Percentiles rank a stretch among this genome's conserved stretches.
phyloP scores from a whole-genome alignment of 2,329 filamentous ascomycete species.

The Nemania sp. region DNA sequence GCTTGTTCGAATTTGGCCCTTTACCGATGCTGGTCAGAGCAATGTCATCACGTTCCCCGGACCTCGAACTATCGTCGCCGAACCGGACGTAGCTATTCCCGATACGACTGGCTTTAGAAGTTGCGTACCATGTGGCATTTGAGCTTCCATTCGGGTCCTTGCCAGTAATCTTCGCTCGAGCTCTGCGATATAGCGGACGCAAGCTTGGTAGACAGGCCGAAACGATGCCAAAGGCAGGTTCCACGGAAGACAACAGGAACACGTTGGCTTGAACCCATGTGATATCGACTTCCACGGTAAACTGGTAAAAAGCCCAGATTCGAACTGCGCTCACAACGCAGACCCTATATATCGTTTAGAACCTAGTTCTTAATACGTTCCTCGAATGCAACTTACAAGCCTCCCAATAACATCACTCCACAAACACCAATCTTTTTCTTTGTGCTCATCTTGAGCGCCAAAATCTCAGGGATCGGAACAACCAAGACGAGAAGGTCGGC shows the following conservation, averaged over 20 bases:
- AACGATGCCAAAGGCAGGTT: slow-evolving; percentile 53
- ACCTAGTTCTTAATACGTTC: neutral
- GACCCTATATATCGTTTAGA: slow-evolving; percentile 39
- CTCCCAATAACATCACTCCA: slow-evolving; percentile 49
- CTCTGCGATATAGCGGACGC: slow-evolving; percentile 50
- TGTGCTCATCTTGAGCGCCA: slow-evolving; percentile 48
- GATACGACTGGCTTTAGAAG: slow-evolving; percentile 37
- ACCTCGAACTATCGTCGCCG: slow-evolving; percentile 36
- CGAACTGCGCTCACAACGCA: slow-evolving; percentile 49
- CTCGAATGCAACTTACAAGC: slow-evolving; percentile 45
- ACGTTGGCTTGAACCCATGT: slow-evolving; percentile 49
- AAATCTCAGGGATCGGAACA: slow-evolving; percentile 49
- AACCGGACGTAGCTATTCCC: slow-evolving; percentile 44
- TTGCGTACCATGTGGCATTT: slow-evolving; percentile 35
- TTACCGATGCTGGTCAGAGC: slow-evolving; percentile 42
- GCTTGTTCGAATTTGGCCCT: slow-evolving; percentile 31
- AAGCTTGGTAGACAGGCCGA: slow-evolving; percentile 54
- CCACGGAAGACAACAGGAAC: slow-evolving; percentile 52
- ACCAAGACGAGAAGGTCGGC: slow-evolving; percentile 50
- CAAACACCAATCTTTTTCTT: slow-evolving; percentile 48
- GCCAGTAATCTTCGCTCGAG: slow-evolving; percentile 36
- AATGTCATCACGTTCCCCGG: slow-evolving; percentile 39
- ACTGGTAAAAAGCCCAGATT: slow-evolving; percentile 46
- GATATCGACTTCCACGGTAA: slow-evolving; percentile 43
- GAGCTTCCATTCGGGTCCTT: slow-evolving; percentile 20